Base-by-base conservation (phyloP, 305 asterid genomes). In the Solanum hybrid region DNA sequence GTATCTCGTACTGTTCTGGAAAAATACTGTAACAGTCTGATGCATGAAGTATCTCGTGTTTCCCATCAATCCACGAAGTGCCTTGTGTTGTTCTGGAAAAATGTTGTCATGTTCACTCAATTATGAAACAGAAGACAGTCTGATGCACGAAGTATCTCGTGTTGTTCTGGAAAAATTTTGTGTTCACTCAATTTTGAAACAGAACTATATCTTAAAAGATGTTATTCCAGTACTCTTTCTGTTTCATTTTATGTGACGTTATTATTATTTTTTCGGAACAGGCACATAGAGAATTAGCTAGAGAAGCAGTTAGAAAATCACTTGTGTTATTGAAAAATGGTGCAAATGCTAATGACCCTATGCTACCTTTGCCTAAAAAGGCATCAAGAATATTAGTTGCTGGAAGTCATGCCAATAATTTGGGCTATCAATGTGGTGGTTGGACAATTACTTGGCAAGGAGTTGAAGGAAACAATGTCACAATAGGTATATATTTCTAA, bases 301-400 rank as follows among this genome's bases (percentile, higher is more conserved):
- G 98, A 80, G 96, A 94, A 94, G 98, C 97, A 3, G 98, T 95
- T 69, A 94, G 98, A 91, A 94, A 93, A 88, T 94, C 98, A 1
- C 94, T 94, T 6, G 97, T 95, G 34, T 92, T 95, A 22, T 37
- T 95, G 71, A 95, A 95, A 92, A 94, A 95, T n/a, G 96, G 98
- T 13, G 90, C 94, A 86, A 90, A 87, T 64, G 78, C 89, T 14
- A 90, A 92, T 17, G 87, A 76, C 78, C 97, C 96, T 1, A 12
- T 95, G 91, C 92, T 95, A 86, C 98, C 98, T 34, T 96, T 95
- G n/a, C 94, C 97, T 10, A 94, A 91, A 46, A 89, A 88, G 56
- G 78, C 92, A 29, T 27, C 91, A 8, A 93, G 88, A 85, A 93
- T 94, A 35, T 85, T 94, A 13, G 95, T 94, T 26, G 93, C 94